phyloP scores from a whole-genome alignment of 164 flowering plant genomes.

The grape (Vitis vinifera) region ASM3070453v1 NC_081822.1:599501-600000 shows the following conservation, averaged over 20 bases:
- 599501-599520: too few species aligned
- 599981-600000: constrained; percentile 36
- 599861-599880: not conserved
- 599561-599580: too few species aligned
- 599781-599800: not conserved
- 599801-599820: not conserved
- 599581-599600: too few species aligned
- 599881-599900: not conserved
- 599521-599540: too few species aligned
- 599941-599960: constrained; percentile 38
- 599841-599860: not conserved
- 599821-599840: not conserved
- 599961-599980: constrained; percentile 41
- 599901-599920: constrained; percentile 20
- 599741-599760: not conserved
- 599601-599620: too few species aligned
- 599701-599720: not conserved
- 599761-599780: not conserved
- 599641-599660: too few species aligned
- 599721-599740: not conserved
- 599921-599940: constrained; percentile 27
- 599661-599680: too few species aligned
- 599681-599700: too few species aligned
- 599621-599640: too few species aligned
- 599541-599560: too few species aligned